Evolutionary conservation across 768 basidiomycete genomes (phyloP), one percentile per base, ranked within the genome.

Genomic region (Favolaschia claudopus): DNA sequence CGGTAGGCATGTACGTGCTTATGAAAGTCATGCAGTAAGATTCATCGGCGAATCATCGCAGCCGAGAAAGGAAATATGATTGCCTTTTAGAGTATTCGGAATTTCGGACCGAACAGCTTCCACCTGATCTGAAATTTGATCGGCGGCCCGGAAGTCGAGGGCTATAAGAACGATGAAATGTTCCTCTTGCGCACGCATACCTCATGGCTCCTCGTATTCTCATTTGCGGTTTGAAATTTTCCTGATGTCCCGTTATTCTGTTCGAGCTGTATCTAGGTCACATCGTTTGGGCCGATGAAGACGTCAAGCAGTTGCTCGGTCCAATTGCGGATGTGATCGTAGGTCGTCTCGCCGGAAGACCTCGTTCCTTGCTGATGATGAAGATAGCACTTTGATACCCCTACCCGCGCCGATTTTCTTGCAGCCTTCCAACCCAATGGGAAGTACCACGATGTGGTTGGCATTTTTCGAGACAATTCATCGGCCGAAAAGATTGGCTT

Each of bases 201-300:
- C 38, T 27, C 46, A 73, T 73, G 72, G 60, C 65, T 34, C 72
- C 69, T 28, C 64, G 65, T 56, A 62, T 74, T 55, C 71, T 74
- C 42, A 72, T 74, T 34, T 68, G 67, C 44, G 72, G 72, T 71
- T 20, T 48, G 69, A 29, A 39, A 13, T 24, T 20, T 33, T 34
- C 17, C 33, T 10, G 14, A 33, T 22, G 37, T 32, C 8, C 47
- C 40, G 28, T 36, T 19, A 19, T 7, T 45, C 17, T 17, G 48
- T 47, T 25, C 32, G 29, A 38, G 24, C 7, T 36, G 46, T 13
- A 32, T 29, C 17, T 67, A 92, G 92, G 86, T 49, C 74, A 85
- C 59, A 84, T 95, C 55, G 82, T 89, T 28, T 95, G 93, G 93
- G 92, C 93, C 0, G 86, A 91, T 58, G 81, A 91, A 24, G 91